Evolutionary conservation across 768 basidiomycete genomes (phyloP), one percentile per base, ranked within the genome.

Genomic region (Leccinum broughii): DNA sequence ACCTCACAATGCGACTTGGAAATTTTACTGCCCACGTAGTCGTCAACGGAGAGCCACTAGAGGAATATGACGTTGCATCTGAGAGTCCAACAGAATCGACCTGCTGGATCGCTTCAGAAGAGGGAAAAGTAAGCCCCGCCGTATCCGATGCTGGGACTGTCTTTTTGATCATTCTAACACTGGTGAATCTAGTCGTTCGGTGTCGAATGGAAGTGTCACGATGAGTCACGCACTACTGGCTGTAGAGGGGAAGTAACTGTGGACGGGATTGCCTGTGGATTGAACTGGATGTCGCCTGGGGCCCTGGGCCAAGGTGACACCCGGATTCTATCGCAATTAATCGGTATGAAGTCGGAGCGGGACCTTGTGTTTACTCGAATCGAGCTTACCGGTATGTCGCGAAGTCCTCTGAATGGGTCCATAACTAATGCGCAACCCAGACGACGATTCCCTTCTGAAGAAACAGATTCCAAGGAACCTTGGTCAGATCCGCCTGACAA

Each of bases 41-140:
- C 13, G 44, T 70, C n/a, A 62, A 66, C 5, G 65, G 32, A 1
- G 56, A 61, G 22, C 56, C 57, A 9, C 34, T 64, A 6, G 49
- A 60, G 26, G 61, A 70, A 53, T 64, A 66, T 37, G 64, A 63
- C 13, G 41, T 62, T 15, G 49, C 30, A 1, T 20, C 32, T 3
- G 58, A 59, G 39, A 54, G 17, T 30, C 54, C 60, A 24, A 65
- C 69, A 4, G 39, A 51, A n/a, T 58, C 41, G 11, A 64, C 62
- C 15, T 70, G 69, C 41, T 70, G 66, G 64, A 58, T 70, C 20
- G 55, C 66, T 14, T 70, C 69, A 0, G 61, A 70, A 54, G 63
- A 62, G 8, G 67, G 65, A 56, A 71, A 69, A 52, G 69, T 56
- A 48, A 17, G 15, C 26, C 50, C 9, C 26, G 14, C 28, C 13